Conservation (phyloP, 2,329 filamentous ascomycete genomes). For the Aspergillus chevalieri region DNA sequence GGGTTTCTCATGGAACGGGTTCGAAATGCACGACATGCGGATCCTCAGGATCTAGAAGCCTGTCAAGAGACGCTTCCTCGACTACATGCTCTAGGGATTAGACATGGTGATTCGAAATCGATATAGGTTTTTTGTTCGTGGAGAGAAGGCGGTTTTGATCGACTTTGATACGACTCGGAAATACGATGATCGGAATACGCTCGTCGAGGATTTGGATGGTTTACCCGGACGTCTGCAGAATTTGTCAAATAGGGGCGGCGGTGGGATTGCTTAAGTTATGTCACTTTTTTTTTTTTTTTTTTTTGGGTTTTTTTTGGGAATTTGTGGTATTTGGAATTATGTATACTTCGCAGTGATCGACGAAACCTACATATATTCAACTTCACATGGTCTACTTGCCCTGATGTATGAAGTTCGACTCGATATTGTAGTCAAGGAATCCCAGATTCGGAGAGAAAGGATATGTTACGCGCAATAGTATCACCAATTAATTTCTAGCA, state of each 20-base stretch:
- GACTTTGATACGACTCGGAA: conserved; percentile 24
- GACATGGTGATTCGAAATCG: conserved; percentile 25
- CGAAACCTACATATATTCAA: no score
- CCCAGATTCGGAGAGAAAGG: no score
- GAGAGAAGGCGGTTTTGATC: conserved; percentile 17
- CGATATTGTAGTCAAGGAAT: no score
- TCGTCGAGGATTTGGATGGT: conserved; percentile 12
- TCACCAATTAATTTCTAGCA: no score
- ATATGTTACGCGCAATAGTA: no score
- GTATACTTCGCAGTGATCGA: no score
- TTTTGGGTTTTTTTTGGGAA: no score
- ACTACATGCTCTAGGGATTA: conserved; percentile 20
- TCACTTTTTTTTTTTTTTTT: no score
- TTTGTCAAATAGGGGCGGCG: conserved; percentile 9
- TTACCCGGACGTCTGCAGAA: conserved; percentile 11
- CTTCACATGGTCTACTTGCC: no score
- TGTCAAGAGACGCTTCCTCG: conserved; percentile 16
- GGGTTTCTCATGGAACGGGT: conserved; percentile 34
- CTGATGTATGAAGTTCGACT: no score
- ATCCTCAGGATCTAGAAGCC: conserved; percentile 12
- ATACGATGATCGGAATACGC: conserved; percentile 14
- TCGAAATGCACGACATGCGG: conserved; percentile 17
- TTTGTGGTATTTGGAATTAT: no score
- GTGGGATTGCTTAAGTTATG: conserved; percentile 2
- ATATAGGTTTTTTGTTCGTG: conserved; percentile 21